Percentiles rank a stretch among this genome's conserved stretches.
These are phyloP conservation scores for Gossypium ekmanianum DNA, from an alignment of 345 rosid species.

Conservation along the genomic window DNA sequence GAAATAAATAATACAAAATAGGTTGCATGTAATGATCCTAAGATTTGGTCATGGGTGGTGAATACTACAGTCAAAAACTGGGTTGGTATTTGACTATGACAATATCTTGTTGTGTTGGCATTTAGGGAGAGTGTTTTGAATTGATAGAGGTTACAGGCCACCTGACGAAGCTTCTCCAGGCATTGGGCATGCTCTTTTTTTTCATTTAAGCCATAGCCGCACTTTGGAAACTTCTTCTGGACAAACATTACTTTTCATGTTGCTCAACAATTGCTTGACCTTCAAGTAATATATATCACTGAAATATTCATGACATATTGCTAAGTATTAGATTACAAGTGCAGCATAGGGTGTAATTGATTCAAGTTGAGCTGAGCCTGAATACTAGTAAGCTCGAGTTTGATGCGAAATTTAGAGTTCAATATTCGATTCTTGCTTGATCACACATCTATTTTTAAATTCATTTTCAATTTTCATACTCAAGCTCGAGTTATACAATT, in stretches of 20 bases:
- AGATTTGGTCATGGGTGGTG: not conserved
- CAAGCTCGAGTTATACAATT: too few species aligned
- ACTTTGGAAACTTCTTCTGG: slow-evolving; percentile 10
- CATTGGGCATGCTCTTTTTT: not conserved
- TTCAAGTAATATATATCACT: not conserved
- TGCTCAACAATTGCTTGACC: not conserved
- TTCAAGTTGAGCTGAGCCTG: too few species aligned
- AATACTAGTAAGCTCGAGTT: too few species aligned
- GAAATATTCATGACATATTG: too few species aligned
- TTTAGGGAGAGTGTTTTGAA: too few species aligned
- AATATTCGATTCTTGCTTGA: too few species aligned
- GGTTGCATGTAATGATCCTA: not conserved
- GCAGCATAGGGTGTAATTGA: too few species aligned
- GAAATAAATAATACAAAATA: not conserved
- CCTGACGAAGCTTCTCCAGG: slow-evolving; percentile 9
- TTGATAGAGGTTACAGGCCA: not conserved
- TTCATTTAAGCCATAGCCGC: not conserved
- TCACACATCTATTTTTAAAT: too few species aligned
- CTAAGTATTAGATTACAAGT: too few species aligned
- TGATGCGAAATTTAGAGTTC: too few species aligned
- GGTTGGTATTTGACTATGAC: slow-evolving; percentile 14
- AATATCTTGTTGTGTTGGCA: not conserved
- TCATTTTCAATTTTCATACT: too few species aligned
- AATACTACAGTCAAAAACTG: not conserved
- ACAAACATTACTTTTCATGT: not conserved